Percentiles rank a stretch among this genome's conserved stretches.
phyloP scores from a whole-genome alignment of 768 basidiomycete species.

The Termitomyces eurrhizus region DNA sequence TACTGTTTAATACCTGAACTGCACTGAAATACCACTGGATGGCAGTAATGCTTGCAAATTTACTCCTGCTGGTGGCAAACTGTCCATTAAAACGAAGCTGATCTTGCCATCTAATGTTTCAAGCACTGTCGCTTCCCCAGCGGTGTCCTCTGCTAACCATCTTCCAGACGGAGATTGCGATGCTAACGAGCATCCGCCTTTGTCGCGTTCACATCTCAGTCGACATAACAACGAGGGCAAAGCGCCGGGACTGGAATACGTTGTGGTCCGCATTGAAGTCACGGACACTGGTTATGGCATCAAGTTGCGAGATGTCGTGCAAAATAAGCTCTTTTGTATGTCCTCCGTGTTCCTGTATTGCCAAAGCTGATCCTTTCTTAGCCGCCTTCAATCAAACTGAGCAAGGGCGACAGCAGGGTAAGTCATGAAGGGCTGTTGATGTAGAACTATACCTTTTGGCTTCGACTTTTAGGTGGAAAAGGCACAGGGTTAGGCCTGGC shows the following conservation, averaged over 20 bases:
- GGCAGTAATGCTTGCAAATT: constrained; percentile 77
- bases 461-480: constrained; percentile 45
- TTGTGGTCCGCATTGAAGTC: constrained; percentile 84
- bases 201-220: constrained; percentile 38
- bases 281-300: constrained; percentile 66
- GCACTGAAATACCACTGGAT: background rate
- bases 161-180: background rate
- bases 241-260: constrained; percentile 45
- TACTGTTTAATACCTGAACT: background rate
- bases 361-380: constrained; percentile 18
- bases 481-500: constrained; percentile 75
- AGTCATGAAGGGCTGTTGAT: background rate
- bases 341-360: constrained; percentile 6
- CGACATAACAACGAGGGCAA: constrained; percentile 49
- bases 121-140: background rate
- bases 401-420: constrained; percentile 66
- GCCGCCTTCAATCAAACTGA: constrained; percentile 80
- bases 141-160: background rate
- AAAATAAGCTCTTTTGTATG: constrained; percentile 70
- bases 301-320: constrained; percentile 54
- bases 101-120: constrained; percentile 28
- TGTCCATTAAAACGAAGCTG: constrained; percentile 65
- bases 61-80: constrained; percentile 63
- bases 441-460: background rate
- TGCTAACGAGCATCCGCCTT: constrained; percentile 27